A percentile compares a stretch with the other conserved stretches of the same genome.
These are phyloP conservation scores for Glycine soja DNA, from an alignment of 306 rosid species.

Conservation along the genomic window DNA sequence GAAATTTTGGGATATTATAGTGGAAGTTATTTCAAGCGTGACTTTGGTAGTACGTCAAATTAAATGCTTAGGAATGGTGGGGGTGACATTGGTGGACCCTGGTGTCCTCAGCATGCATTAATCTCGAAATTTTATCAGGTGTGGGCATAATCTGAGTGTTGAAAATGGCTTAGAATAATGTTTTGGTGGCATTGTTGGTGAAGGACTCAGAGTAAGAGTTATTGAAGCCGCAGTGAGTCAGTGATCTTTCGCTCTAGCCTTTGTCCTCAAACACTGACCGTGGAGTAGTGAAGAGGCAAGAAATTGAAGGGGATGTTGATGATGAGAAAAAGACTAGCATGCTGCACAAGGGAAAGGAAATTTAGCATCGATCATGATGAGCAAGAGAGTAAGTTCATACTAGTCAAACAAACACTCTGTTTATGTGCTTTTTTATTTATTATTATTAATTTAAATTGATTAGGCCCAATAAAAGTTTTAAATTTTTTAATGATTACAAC, in stretches of 20 bases:
- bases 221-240: slow-evolving; percentile 41
- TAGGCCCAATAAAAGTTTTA: background rate
- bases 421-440: no score
- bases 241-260: background rate
- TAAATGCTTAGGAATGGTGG: slow-evolving; percentile 37
- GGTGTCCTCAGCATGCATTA: slow-evolving; percentile 27
- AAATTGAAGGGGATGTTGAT: slow-evolving; percentile 46
- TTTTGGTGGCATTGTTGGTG: slow-evolving; percentile 45
- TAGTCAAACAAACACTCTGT: background rate
- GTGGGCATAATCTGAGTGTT: background rate
- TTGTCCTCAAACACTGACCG: slow-evolving; percentile 8
- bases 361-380: slow-evolving; percentile 82
- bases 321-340: slow-evolving; percentile 75
- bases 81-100: slow-evolving; percentile 46
- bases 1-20: background rate
- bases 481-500: background rate
- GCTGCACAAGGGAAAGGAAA: slow-evolving; percentile 72
- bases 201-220: slow-evolving; percentile 42
- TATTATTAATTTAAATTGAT: no score
- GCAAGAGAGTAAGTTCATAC: slow-evolving; percentile 67
- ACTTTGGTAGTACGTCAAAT: slow-evolving; percentile 34
- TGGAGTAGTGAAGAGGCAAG: background rate
- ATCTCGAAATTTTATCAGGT: background rate
- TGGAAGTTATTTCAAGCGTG: slow-evolving; percentile 42
- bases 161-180: slow-evolving; percentile 28